Percentiles rank a stretch among this genome's conserved stretches.
Conservation (phyloP, 139 green algal genomes). For the Chlamydomonas incerta region DNA sequence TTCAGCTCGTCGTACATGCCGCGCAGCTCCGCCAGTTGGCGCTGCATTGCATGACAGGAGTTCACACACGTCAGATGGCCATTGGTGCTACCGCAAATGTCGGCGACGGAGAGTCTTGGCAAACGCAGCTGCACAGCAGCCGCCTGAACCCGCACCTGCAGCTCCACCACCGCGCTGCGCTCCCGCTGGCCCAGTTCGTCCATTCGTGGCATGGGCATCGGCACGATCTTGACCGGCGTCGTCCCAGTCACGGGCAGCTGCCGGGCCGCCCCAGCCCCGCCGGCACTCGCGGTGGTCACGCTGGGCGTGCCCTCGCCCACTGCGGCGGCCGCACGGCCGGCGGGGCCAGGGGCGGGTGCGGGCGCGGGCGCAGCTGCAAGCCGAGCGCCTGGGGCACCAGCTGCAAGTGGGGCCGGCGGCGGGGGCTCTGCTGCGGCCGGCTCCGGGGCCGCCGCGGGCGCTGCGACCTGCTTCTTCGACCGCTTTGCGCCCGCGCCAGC, state of each 20-base stretch:
- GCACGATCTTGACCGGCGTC: background rate
- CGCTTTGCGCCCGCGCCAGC: no score
- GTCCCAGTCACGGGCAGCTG: conserved; percentile 2
- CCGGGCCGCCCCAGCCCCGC: background rate
- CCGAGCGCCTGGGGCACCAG: no score
- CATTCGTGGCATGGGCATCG: background rate
- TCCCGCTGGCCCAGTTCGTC: background rate
- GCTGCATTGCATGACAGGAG: background rate
- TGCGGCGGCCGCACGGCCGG: background rate
- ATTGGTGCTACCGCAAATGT: background rate
- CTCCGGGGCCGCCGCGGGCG: no score
- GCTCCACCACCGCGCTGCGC: background rate
- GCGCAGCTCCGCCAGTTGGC: conserved; percentile 9
- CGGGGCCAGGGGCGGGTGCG: background rate
- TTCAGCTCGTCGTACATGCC: conserved; percentile 31
- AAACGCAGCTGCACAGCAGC: no score
- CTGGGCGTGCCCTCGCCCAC: background rate
- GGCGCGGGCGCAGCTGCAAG: no score
- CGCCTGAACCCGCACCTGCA: conserved; percentile 2
- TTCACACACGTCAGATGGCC: no score
- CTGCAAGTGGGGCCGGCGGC: no score
- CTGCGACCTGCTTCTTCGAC: no score
- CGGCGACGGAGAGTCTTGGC: no score
- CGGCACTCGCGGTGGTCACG: background rate
- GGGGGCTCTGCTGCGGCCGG: no score